These are phyloP conservation scores for Monotropa hypopitys DNA, from an alignment of 179 eudicot genomes.

Conservation along the genomic window DNA sequence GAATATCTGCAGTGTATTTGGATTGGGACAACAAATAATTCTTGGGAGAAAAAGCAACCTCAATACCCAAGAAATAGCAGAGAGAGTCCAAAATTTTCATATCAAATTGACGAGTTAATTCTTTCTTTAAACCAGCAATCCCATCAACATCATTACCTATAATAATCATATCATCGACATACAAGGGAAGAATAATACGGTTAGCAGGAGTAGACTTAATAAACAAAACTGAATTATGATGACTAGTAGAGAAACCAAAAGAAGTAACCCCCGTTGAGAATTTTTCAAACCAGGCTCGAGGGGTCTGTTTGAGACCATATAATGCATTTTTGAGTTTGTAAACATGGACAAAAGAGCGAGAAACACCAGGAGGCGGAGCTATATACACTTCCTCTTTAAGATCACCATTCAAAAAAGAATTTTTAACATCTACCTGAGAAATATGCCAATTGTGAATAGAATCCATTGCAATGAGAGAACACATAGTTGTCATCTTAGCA, in stretches of 20 bases:
- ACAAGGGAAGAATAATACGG: no score
- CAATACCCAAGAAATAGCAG: not conserved
- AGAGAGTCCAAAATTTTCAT: not conserved
- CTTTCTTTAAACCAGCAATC: no score
- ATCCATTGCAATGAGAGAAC: not conserved
- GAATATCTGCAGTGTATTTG: no score
- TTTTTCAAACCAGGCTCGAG: not conserved
- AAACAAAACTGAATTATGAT: no score
- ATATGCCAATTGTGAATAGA: not conserved
- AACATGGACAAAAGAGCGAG: no score
- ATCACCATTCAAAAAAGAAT: no score
- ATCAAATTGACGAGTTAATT: not conserved
- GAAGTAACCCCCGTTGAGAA: not conserved
- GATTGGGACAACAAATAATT: no score
- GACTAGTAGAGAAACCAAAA: not conserved
- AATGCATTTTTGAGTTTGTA: not conserved
- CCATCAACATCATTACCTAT: no score
- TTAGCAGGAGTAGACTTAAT: no score
- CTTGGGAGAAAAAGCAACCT: not conserved
- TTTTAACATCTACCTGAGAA: not conserved
- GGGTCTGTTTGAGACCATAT: slow-evolving; percentile 1
- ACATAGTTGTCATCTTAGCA: not conserved
- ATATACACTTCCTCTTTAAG: no score
- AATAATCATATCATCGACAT: no score
- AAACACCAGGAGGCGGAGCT: no score